These are phyloP conservation scores for Xylaria sp. DNA, from an alignment of 495 filamentous ascomycete genomes.

Conservation along the genomic window DNA sequence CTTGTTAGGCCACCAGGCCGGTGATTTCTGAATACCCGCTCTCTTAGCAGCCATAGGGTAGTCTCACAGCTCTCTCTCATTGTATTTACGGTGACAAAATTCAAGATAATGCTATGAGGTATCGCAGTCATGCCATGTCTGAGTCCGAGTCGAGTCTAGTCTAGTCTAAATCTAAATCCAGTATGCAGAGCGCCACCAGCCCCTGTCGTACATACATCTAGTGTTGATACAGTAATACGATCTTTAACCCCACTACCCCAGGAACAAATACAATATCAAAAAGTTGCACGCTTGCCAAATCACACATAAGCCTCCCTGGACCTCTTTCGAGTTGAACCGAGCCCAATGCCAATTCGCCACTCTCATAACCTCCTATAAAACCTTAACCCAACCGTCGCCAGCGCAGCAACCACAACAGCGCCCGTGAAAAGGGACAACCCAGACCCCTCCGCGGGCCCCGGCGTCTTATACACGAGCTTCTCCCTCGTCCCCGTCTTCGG, in stretches of 20 bases:
- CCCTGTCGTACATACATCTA: neutral
- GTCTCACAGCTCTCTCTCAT: neutral
- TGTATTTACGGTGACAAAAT: neutral
- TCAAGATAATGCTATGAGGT: neutral
- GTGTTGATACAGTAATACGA: neutral
- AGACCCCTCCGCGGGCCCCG: neutral
- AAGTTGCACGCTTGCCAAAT: neutral
- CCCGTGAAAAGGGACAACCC: slow-evolving; percentile 14
- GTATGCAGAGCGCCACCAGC: neutral
- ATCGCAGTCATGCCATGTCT: neutral
- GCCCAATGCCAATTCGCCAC: too few species aligned
- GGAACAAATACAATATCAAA: neutral
- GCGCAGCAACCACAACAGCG: slow-evolving; percentile 4
- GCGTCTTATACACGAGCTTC: neutral
- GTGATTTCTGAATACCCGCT: neutral
- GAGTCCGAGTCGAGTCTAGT: neutral
- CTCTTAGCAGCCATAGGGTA: neutral
- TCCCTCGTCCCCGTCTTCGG: neutral
- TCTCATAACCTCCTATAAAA: slow-evolving; percentile 17
- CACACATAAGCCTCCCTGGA: too few species aligned
- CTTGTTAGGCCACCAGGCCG: neutral
- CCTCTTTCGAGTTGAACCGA: too few species aligned
- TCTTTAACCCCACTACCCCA: neutral
- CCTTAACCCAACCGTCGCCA: slow-evolving; percentile 12
- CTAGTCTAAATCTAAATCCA: neutral